These are phyloP conservation scores for Lantana camara DNA, from an alignment of 257 asterid species.

Conservation along the genomic window DNA sequence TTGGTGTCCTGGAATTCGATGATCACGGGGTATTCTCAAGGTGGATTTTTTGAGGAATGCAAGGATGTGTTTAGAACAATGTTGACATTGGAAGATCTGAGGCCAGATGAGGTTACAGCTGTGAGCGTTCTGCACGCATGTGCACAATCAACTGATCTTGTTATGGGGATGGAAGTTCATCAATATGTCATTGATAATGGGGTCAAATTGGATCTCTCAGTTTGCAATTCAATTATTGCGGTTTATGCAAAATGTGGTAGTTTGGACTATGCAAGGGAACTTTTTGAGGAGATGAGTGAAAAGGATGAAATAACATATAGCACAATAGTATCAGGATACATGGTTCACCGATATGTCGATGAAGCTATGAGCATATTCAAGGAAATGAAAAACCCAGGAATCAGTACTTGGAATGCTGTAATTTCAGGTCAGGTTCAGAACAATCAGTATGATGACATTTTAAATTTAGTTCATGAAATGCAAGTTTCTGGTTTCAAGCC, in stretches of 20 bases:
- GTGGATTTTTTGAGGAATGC: constrained; percentile 69
- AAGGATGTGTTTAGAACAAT: constrained; percentile 58
- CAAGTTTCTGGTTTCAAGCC: constrained; percentile 56
- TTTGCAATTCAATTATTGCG: constrained; percentile 67
- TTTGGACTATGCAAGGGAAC: constrained; percentile 74
- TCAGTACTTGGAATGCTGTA: constrained; percentile 85
- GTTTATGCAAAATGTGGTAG: constrained; percentile 83
- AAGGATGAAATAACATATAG: constrained; percentile 78
- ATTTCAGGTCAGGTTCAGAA: constrained; percentile 81
- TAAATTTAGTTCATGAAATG: constrained; percentile 61
- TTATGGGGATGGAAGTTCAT: constrained; percentile 77
- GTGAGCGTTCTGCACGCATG: constrained; percentile 77
- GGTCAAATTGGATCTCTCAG: constrained; percentile 61
- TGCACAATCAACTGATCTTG: constrained; percentile 76
- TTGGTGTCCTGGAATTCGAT: constrained; percentile 86
- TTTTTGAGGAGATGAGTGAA: constrained; percentile 75
- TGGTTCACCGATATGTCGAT: constrained; percentile 72
- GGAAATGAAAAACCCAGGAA: constrained; percentile 53
- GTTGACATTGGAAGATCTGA: constrained; percentile 45
- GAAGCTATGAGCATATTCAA: constrained; percentile 58
- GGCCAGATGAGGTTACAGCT: constrained; percentile 66
- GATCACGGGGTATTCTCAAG: constrained; percentile 83
- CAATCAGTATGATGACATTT: constrained; percentile 45
- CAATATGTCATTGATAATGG: constrained; percentile 48
- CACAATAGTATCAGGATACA: constrained; percentile 79